phyloP scores from a whole-genome alignment of 345 rosid genomes.

The Rhizophora mangle region DNA sequence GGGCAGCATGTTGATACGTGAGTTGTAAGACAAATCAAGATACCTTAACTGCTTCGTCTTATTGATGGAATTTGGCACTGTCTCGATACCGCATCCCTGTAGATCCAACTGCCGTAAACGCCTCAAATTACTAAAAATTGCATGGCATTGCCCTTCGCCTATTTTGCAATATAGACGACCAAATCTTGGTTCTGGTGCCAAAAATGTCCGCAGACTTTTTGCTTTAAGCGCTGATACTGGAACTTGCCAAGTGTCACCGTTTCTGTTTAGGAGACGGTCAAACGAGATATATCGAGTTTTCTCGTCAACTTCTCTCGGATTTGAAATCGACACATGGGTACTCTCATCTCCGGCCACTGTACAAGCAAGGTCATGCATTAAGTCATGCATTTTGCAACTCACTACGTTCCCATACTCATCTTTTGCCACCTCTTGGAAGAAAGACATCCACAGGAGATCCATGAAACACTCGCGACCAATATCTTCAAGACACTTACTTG shows the following conservation, averaged over 20 bases:
- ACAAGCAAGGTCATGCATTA: slow-evolving; percentile 23
- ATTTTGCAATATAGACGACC: not conserved
- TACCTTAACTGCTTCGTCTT: slow-evolving; percentile 23
- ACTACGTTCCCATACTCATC: fast-evolving
- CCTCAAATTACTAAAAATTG: not conserved
- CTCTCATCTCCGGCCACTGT: not conserved
- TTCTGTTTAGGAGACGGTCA: not conserved
- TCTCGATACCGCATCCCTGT: not conserved
- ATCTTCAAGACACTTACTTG: not conserved
- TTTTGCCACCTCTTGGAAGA: slow-evolving; percentile 22
- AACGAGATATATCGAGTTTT: slow-evolving; percentile 7
- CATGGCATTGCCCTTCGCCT: not conserved
- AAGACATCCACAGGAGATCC: not conserved
- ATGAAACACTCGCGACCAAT: not conserved
- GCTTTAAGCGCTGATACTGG: not conserved
- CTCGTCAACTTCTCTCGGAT: fast-evolving
- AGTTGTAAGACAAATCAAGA: not conserved
- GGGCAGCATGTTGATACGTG: not conserved
- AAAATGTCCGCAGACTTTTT: slow-evolving; percentile 12
- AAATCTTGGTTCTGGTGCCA: not conserved
- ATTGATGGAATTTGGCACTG: slow-evolving; percentile 9
- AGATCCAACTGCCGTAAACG: slow-evolving; percentile 15
- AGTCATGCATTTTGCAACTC: slow-evolving; percentile 22
- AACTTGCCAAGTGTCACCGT: not conserved
- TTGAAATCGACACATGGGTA: fast-evolving